Evolutionary conservation across 2,329 filamentous ascomycete species (phyloP), one percentile per base, ranked within the genome.

Genomic region (Trichoderma harzianum): DNA sequence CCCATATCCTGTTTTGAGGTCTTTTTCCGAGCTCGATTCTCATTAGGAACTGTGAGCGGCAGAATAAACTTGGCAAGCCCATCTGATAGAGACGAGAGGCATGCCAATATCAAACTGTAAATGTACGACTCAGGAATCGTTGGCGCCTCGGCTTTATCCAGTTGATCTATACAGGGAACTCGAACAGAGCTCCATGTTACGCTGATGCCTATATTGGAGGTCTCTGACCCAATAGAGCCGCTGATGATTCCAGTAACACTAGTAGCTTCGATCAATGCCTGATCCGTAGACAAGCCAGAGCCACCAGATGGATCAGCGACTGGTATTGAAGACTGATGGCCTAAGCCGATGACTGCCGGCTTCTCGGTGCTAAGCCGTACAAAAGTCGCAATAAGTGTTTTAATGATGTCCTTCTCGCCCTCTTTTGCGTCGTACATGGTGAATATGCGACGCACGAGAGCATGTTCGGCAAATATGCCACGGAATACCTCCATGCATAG

Each of bases 301-400:
- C 84, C 85, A 39, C 86, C 86, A 5, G 88, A 87, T 21, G 88
- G 55, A 55, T 85, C 86, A 10, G 87, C 86, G 0, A 88, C 87
- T 7, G 96, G 94, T 39, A 95, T 89, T 0, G 94, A 95, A 1
- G 96, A 98, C 76, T 97, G 94, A 74, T 93, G 91, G 5, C 95
- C 92, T 3, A 98, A 88, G 0, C 96, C 96, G 73, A 99, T 98
- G 30, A 97, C 86, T 0, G 89, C 85, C 1, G 96, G 96, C 77
- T 94, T 97, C 78, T 99, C 96, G 0, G 94, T 94, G 69, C 95
- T 95, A 10, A 98, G 84, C 16, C 94, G 90, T n/a, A 98, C 96
- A 78, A 99, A 95, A 0, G 92, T 91, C 11, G 93, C 93, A 73
- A 96, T 92, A 73, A 98, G 86, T 71, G 94, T 92, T 76, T 93